These are phyloP conservation scores for Kodamaea sp. DNA, from an alignment of 1,139 yeast species.

Conservation along the genomic window DNA sequence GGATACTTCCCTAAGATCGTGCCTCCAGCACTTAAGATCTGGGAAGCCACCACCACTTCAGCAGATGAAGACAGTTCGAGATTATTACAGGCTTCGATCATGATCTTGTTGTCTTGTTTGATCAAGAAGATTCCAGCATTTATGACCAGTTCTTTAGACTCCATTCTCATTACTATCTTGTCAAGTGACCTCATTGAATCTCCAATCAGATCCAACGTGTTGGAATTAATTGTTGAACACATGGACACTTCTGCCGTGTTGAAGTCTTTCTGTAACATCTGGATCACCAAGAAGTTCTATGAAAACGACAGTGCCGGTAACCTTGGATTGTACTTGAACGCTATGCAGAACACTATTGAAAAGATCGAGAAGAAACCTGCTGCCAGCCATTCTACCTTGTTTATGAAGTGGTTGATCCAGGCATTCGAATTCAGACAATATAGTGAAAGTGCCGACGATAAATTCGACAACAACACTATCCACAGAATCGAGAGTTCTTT, in stretches of 20 bases:
- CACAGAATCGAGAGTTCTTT: constrained; percentile 79
- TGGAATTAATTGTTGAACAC: constrained; percentile 64
- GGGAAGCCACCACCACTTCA: constrained; percentile 33
- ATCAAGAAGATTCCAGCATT: constrained; percentile 87
- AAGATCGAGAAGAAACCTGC: constrained; percentile 74
- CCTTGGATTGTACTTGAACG: constrained; percentile 68
- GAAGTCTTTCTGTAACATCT: constrained; percentile 59
- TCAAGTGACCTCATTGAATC: constrained; percentile 58
- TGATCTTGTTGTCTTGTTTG: constrained; percentile 72
- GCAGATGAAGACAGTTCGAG: constrained; percentile 28
- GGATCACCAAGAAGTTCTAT: constrained; percentile 47
- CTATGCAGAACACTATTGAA: constrained; percentile 66
- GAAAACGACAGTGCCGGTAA: constrained; percentile 50
- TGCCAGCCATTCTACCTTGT: constrained; percentile 64
- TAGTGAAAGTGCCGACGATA: constrained; percentile 30
- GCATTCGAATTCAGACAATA: constrained; percentile 69
- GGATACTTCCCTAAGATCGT: constrained; percentile 84
- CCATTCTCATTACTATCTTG: constrained; percentile 59
- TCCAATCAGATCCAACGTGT: constrained; percentile 63
- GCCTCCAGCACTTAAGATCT: constrained; percentile 68
- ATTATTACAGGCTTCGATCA: constrained; percentile 62
- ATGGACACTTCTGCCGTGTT: constrained; percentile 68
- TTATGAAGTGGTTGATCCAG: constrained; percentile 69
- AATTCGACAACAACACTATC: constrained; percentile 70
- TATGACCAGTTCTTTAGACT: constrained; percentile 66